Percentiles rank a stretch among this genome's conserved stretches.
phyloP scores from a whole-genome alignment of 768 basidiomycete genomes.

The Russula brevipes region DNA sequence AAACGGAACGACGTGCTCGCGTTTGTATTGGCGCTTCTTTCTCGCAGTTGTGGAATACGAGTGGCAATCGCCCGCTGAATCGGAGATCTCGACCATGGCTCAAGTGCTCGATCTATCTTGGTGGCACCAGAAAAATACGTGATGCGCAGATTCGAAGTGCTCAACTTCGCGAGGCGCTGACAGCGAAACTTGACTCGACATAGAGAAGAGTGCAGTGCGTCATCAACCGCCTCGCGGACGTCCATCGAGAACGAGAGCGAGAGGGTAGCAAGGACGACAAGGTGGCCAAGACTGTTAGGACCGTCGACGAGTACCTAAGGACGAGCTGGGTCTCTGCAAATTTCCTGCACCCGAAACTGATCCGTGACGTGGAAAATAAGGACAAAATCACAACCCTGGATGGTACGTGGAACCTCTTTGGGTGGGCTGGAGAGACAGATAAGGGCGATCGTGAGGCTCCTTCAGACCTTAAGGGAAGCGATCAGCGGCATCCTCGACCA shows the following conservation, averaged over 20 bases:
- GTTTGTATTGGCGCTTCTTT: slow-evolving; percentile 18
- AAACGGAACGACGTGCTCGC: slow-evolving; percentile 12
- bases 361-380: neutral
- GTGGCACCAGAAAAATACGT: slow-evolving; percentile 5
- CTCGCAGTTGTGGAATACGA: slow-evolving; percentile 11
- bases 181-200: slow-evolving; percentile 1
- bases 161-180: neutral
- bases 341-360: neutral
- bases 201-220: neutral
- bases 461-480: slow-evolving; percentile 1
- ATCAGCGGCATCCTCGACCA: slow-evolving; percentile 13
- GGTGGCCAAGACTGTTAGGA: slow-evolving; percentile 8
- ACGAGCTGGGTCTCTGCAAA: slow-evolving; percentile 6
- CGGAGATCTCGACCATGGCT: neutral
- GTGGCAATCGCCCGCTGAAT: slow-evolving; percentile 20
- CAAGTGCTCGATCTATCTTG: slow-evolving; percentile 14
- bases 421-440: slow-evolving; percentile 17
- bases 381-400: slow-evolving; percentile 6
- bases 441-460: slow-evolving; percentile 4
- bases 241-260: neutral
- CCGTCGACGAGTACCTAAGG: slow-evolving; percentile 14
- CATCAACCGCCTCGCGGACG: slow-evolving; percentile 6
- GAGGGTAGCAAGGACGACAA: neutral
- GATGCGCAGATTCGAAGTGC: neutral
- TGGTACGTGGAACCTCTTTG: slow-evolving; percentile 14